Evolutionary conservation across 202 grass and related monocot genomes (phyloP).

Genomic region (Carex arenaria): DNA sequence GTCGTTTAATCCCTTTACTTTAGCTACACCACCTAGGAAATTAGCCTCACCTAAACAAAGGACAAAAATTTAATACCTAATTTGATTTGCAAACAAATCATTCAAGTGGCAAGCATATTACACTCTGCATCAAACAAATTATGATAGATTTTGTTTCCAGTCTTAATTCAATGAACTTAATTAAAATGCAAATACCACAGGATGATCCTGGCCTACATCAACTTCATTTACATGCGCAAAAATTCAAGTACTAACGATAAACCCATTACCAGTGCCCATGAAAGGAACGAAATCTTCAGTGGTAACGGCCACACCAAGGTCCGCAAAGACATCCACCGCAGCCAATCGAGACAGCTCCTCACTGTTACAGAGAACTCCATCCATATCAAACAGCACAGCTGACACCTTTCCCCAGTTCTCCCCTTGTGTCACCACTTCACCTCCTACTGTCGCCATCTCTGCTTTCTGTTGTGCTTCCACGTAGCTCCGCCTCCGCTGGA

Average conservation of each 20-base stretch:
- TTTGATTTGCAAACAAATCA: not conserved
- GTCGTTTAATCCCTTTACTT: slow-evolving; percentile 65
- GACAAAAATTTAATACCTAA: slow-evolving; percentile 21
- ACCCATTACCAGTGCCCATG: slow-evolving; percentile 71
- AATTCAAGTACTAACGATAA: not conserved
- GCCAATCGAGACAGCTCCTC: slow-evolving; percentile 80
- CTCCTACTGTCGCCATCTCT: slow-evolving; percentile 29
- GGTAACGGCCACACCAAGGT: slow-evolving; percentile 75
- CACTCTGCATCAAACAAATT: not conserved
- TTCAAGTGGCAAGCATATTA: not conserved
- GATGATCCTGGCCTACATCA: not conserved
- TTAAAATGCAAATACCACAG: not conserved
- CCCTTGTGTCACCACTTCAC: slow-evolving; percentile 1
- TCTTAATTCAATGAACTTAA: not conserved
- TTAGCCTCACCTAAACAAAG: slow-evolving; percentile 70
- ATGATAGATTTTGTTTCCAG: not conserved
- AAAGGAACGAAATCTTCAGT: slow-evolving; percentile 91
- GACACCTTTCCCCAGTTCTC: slow-evolving; percentile 72
- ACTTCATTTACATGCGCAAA: not conserved
- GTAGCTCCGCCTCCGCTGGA: slow-evolving; percentile 15
- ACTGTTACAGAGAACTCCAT: slow-evolving; percentile 92
- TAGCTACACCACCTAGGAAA: slow-evolving; percentile 94
- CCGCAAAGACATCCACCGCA: slow-evolving; percentile 78
- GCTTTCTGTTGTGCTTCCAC: slow-evolving; percentile 29
- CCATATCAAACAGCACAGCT: slow-evolving; percentile 97